phyloP scores from a whole-genome alignment of 2,329 filamentous ascomycete species.

The Aspergillus niger region DNA sequence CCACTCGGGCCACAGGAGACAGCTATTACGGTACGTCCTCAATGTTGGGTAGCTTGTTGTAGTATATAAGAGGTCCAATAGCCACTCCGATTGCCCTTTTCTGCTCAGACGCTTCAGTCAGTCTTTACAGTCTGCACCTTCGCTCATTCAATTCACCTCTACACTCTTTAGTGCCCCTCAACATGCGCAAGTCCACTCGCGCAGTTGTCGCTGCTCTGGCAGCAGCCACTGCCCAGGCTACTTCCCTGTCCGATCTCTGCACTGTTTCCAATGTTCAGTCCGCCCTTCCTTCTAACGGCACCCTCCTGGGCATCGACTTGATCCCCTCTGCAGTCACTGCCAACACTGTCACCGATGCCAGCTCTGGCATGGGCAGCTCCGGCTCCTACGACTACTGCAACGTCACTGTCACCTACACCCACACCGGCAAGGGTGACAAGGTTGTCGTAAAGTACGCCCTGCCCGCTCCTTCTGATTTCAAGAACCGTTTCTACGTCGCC shows the following conservation, averaged over 20 bases:
- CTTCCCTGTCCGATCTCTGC: slow-evolving; percentile 43
- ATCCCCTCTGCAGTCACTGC: slow-evolving; percentile 47
- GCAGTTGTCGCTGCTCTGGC: slow-evolving; percentile 15
- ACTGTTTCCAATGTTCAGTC: slow-evolving; percentile 48
- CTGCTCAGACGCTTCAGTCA: background rate
- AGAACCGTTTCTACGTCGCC: slow-evolving; percentile 50
- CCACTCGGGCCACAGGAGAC: background rate
- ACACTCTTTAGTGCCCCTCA: slow-evolving; percentile 1
- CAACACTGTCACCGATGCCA: slow-evolving; percentile 41
- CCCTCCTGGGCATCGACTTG: slow-evolving; percentile 45
- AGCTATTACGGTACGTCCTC: background rate
- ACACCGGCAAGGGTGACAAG: slow-evolving; percentile 43
- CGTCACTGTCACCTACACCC: slow-evolving; percentile 46
- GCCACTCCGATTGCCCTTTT: background rate
- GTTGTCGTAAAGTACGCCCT: slow-evolving; percentile 43
- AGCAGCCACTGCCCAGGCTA: slow-evolving; percentile 6
- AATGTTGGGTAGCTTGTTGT: background rate
- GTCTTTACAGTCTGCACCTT: background rate
- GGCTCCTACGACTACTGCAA: slow-evolving; percentile 40
- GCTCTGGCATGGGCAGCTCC: slow-evolving; percentile 10
- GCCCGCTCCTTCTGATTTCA: slow-evolving; percentile 40
- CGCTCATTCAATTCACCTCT: background rate
- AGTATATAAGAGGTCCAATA: background rate
- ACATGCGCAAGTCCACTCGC: slow-evolving; percentile 4
- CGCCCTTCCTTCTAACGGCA: slow-evolving; percentile 47